Conservation (phyloP, 768 basidiomycete species). For the Rhizopogon vinicolor region DNA sequence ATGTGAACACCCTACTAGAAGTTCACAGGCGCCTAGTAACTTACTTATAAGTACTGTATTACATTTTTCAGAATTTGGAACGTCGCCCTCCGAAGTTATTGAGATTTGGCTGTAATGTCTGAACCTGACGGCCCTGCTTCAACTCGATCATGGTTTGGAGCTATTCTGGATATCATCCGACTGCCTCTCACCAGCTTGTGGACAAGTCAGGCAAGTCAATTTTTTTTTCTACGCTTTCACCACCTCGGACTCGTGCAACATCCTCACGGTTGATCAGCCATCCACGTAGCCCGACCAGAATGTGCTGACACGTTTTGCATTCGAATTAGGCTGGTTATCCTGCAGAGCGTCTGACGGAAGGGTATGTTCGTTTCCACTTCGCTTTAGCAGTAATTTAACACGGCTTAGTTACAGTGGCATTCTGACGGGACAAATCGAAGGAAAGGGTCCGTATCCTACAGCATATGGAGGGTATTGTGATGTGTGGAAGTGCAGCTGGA, state of each 20-base stretch:
- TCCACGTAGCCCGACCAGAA: not conserved
- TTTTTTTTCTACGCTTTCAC: not conserved
- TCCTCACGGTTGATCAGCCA: not conserved
- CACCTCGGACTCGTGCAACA: too few relatives aligned
- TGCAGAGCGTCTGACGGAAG: not conserved
- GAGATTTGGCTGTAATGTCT: not conserved
- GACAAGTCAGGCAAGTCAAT: not conserved
- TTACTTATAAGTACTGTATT: not conserved
- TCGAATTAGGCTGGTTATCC: not conserved
- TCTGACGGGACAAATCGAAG: constrained; percentile 3
- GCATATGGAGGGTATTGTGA: constrained; percentile 6
- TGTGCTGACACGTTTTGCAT: not conserved
- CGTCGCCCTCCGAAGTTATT: not conserved
- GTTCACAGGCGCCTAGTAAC: not conserved
- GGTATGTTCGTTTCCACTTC: not conserved
- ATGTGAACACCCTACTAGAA: not conserved
- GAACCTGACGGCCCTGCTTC: not conserved
- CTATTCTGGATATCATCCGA: not conserved
- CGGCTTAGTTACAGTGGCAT: constrained; percentile 1
- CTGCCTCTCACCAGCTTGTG: not conserved
- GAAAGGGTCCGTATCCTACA: constrained; percentile 3
- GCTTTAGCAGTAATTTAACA: not conserved
- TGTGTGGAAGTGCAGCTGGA: constrained; percentile 14
- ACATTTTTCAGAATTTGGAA: not conserved
- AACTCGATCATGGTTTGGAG: not conserved